Evolutionary conservation across 1,284 basidiomycete genomes (phyloP).

Genomic region (Agaricales sp.): DNA sequence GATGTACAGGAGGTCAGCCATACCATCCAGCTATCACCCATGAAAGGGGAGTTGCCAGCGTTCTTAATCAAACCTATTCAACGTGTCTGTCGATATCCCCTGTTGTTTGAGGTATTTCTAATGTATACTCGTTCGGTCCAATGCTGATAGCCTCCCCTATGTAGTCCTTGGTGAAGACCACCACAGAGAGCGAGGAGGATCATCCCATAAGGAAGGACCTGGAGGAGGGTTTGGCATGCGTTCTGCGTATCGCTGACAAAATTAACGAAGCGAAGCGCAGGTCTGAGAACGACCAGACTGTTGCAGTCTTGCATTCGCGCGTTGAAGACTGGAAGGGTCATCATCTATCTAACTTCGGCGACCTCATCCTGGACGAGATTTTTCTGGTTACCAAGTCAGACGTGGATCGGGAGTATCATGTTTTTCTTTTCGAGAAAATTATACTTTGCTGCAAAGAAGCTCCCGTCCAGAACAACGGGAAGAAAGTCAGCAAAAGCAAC

Average conservation of each 20-base stretch:
- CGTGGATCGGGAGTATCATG: constrained; percentile 95
- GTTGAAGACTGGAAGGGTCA: constrained; percentile 99
- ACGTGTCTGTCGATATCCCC: constrained; percentile 86
- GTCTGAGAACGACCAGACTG: constrained; percentile 81
- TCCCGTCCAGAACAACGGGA: constrained; percentile 36
- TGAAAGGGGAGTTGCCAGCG: constrained; percentile 82
- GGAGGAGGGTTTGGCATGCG: constrained; percentile 73
- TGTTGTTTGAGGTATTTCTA: constrained; percentile 70
- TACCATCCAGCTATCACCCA: constrained; percentile 52
- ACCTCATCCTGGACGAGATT: constrained; percentile 87
- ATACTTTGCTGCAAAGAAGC: constrained; percentile 96
- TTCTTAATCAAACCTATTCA: constrained; percentile 89
- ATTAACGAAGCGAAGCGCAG: constrained; percentile 93
- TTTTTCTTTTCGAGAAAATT: constrained; percentile 98
- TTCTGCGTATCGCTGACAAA: constrained; percentile 89
- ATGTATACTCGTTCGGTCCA: constrained; percentile 31
- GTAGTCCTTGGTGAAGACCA: constrained; percentile 65
- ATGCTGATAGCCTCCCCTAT: constrained; percentile 12
- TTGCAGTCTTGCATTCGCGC: constrained; percentile 79
- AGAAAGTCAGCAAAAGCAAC: constrained; percentile 61
- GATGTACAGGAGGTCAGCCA: constrained; percentile 55
- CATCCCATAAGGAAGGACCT: constrained; percentile 80
- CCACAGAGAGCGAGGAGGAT: constrained; percentile 30
- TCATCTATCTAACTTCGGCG: constrained; percentile 88
- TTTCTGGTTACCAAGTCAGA: constrained; percentile 96